phyloP scores from a whole-genome alignment of 441 rosid genomes.

The Populus hybrid region DNA sequence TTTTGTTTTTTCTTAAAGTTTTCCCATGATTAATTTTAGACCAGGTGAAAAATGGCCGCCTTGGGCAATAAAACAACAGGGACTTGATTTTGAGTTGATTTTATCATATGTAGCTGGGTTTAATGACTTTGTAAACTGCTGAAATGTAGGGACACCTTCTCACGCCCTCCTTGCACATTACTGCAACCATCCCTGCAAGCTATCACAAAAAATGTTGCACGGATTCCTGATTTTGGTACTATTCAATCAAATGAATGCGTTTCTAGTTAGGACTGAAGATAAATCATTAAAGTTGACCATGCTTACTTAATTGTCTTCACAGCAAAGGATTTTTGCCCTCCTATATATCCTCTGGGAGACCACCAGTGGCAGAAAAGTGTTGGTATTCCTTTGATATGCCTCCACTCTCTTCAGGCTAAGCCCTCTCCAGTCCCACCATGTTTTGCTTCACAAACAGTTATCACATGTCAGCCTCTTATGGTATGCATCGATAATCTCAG shows the following conservation, averaged over 20 bases:
- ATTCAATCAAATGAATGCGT: not conserved
- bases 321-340: conserved; percentile 83
- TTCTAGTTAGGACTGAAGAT: conserved; percentile 1
- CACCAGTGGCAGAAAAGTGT: conserved; percentile 59
- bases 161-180: conserved; percentile 83
- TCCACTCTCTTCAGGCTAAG: conserved; percentile 84
- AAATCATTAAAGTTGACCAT: conserved; percentile 18
- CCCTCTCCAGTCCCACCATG: conserved; percentile 89
- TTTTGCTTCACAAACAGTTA: conserved; percentile 79
- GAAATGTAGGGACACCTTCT: conserved; percentile 82
- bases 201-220: conserved; percentile 39
- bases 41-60: not conserved
- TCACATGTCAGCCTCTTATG: conserved; percentile 89
- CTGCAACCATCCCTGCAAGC: conserved; percentile 86
- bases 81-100: not conserved
- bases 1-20: not conserved
- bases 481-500: conserved; percentile 39
- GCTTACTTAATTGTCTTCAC: conserved; percentile 24
- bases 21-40: not conserved
- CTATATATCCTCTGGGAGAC: conserved; percentile 79
- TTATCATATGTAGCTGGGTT: not conserved
- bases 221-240: conserved; percentile 86
- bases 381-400: conserved; percentile 72
- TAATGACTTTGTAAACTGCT: conserved; percentile 22
- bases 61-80: not conserved